A percentile compares a stretch with the other conserved stretches of the same genome.
Conservation (phyloP, 148 eudicot genomes). For the Tetragonia tetragonoides region DNA sequence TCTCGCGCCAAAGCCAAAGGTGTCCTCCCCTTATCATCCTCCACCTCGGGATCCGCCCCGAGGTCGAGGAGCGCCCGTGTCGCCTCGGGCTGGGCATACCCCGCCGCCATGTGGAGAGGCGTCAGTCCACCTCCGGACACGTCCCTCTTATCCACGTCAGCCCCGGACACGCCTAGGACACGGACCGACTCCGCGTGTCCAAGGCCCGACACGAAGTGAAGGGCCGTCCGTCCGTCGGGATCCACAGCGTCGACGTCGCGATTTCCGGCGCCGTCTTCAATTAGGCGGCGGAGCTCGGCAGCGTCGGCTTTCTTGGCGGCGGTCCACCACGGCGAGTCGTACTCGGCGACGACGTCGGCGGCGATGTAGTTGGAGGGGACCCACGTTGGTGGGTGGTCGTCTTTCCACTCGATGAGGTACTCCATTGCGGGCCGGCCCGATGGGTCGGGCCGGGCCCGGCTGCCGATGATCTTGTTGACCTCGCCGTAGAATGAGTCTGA, state of each 20-base stretch:
- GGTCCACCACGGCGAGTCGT: slow-evolving; percentile 90
- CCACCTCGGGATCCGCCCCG: slow-evolving; percentile 63
- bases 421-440: slow-evolving; percentile 55
- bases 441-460: slow-evolving; percentile 59
- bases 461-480: slow-evolving; percentile 69
- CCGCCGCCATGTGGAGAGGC: slow-evolving; percentile 93
- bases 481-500: slow-evolving; percentile 75
- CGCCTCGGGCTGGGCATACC: slow-evolving; percentile 62
- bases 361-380: slow-evolving; percentile 75
- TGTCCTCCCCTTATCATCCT: slow-evolving; percentile 59
- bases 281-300: slow-evolving; percentile 34
- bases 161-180: slow-evolving; percentile 54
- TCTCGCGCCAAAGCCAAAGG: slow-evolving; percentile 67
- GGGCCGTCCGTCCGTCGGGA: slow-evolving; percentile 76
- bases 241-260: slow-evolving; percentile 74
- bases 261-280: slow-evolving; percentile 31
- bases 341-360: slow-evolving; percentile 72
- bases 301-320: slow-evolving; percentile 86
- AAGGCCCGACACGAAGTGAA: slow-evolving; percentile 75
- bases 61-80: slow-evolving; percentile 39
- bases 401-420: slow-evolving; percentile 88
- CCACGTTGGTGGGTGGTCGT: slow-evolving; percentile 88
- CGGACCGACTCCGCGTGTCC: slow-evolving; percentile 69
- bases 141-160: slow-evolving; percentile 53
- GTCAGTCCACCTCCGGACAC: slow-evolving; percentile 52